Evolutionary conservation across 108 stramenopile species (phyloP).

Genomic region (Nitzschia palea): DNA sequence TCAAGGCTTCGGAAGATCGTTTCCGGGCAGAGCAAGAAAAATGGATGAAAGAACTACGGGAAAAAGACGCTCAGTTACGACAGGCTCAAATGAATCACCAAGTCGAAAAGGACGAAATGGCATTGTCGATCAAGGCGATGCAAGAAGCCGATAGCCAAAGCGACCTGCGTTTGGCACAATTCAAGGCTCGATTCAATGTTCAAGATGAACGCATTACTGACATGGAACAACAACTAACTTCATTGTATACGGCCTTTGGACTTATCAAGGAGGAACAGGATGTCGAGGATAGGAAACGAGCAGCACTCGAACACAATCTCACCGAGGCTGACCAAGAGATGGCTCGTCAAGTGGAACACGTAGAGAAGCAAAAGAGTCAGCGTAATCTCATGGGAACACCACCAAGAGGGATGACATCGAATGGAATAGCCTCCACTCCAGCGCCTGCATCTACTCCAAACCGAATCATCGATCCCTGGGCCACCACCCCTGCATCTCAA

Average conservation of each 20-base stretch:
- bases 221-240: conserved; percentile 68
- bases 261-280: conserved; percentile 53
- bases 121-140: conserved; percentile 26
- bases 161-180: conserved; percentile 57
- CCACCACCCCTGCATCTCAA: neutral
- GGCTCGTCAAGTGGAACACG: conserved; percentile 29
- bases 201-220: conserved; percentile 65
- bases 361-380: conserved; percentile 17
- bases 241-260: conserved; percentile 68
- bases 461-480: neutral
- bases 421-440: neutral
- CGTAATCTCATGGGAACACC: neutral
- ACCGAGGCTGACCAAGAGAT: conserved; percentile 45
- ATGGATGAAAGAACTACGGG: conserved; percentile 5
- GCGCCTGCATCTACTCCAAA: neutral
- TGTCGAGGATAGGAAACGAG: conserved; percentile 18
- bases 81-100: conserved; percentile 20
- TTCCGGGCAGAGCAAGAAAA: conserved; percentile 23
- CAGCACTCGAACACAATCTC: conserved; percentile 23
- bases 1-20: conserved; percentile 2
- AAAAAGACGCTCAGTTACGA: neutral
- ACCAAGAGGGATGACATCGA: neutral
- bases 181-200: conserved; percentile 52
- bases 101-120: conserved; percentile 45
- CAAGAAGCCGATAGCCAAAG: conserved; percentile 41